Percentiles rank a stretch among this genome's conserved stretches.
Conservation (phyloP, 345 rosid genomes). For the Rhodomyrtus tomentosa region DNA sequence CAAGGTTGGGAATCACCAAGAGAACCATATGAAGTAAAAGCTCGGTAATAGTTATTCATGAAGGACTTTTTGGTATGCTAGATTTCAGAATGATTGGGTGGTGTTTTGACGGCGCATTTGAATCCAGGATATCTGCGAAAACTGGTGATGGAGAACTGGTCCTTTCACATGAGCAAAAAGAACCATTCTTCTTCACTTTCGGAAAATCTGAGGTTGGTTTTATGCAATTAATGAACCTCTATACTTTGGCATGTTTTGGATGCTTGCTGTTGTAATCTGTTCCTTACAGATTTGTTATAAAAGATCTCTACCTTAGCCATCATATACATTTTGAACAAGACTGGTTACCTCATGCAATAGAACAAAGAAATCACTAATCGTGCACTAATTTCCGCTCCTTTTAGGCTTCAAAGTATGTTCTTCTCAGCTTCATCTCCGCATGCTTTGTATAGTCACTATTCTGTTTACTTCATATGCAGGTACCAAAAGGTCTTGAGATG, state of each 20-base stretch:
- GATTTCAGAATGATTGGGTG: neutral
- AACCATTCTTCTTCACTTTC: conserved; percentile 78
- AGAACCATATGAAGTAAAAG: conserved; percentile 86
- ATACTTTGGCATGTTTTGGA: neutral
- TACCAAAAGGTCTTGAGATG: conserved; percentile 95
- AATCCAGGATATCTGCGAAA: conserved; percentile 73
- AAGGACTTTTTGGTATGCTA: neutral
- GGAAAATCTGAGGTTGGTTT: conserved; percentile 83
- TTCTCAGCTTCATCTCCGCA: neutral
- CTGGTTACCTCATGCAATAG: neutral
- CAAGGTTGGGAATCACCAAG: conserved; percentile 96
- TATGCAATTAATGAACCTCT: neutral
- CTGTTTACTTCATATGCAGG: conserved; percentile 25
- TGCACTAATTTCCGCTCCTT: neutral
- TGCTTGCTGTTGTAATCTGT: neutral
- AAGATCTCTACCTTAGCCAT: neutral
- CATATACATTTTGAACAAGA: neutral
- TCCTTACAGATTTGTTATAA: neutral
- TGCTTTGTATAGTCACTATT: neutral
- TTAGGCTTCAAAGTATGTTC: neutral
- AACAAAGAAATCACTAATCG: neutral
- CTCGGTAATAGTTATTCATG: conserved; percentile 33
- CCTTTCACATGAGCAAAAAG: conserved; percentile 42
- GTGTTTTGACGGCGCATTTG: neutral
- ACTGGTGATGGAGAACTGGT: conserved; percentile 60